Percentiles rank a stretch among this genome's conserved stretches.
phyloP scores from a whole-genome alignment of 2,329 filamentous ascomycete species.

The Parafenestella ontariensis region DNA sequence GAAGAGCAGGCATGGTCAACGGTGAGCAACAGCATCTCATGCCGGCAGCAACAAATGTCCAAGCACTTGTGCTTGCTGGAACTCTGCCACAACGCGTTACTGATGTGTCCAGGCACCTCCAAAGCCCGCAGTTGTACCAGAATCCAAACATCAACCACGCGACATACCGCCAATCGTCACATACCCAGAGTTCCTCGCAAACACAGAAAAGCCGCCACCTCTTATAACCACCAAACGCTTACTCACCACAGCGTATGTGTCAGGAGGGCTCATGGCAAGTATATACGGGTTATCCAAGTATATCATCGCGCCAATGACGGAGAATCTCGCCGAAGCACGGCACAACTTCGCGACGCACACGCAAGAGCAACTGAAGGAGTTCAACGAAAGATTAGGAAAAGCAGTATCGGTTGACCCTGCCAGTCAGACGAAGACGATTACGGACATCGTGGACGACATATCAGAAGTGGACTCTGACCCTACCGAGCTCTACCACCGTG shows the following conservation, averaged over 20 bases:
- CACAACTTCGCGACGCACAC: constrained; percentile 64
- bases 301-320: constrained; percentile 68
- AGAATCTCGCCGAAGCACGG: constrained; percentile 60
- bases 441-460: constrained; percentile 46
- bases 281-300: constrained; percentile 76
- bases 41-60: not conserved
- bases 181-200: constrained; percentile 70
- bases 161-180: constrained; percentile 69
- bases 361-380: constrained; percentile 57
- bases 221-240: constrained; percentile 64
- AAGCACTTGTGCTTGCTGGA: not conserved
- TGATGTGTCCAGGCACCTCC: constrained; percentile 27
- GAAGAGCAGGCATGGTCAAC: constrained; percentile 39
- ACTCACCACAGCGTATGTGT: constrained; percentile 63
- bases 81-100: not conserved
- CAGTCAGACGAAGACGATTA: constrained; percentile 36
- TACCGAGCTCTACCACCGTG: constrained; percentile 80
- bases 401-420: constrained; percentile 68
- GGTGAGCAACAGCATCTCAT: constrained; percentile 20
- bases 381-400: constrained; percentile 65
- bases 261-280: constrained; percentile 62
- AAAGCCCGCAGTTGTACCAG: constrained; percentile 15
- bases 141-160: constrained; percentile 35
- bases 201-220: constrained; percentile 65
- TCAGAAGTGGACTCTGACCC: constrained; percentile 66